A percentile compares a stretch with the other conserved stretches of the same genome.
phyloP scores from a whole-genome alignment of 495 filamentous ascomycete species.

The Amniculicola lignicola region DNA sequence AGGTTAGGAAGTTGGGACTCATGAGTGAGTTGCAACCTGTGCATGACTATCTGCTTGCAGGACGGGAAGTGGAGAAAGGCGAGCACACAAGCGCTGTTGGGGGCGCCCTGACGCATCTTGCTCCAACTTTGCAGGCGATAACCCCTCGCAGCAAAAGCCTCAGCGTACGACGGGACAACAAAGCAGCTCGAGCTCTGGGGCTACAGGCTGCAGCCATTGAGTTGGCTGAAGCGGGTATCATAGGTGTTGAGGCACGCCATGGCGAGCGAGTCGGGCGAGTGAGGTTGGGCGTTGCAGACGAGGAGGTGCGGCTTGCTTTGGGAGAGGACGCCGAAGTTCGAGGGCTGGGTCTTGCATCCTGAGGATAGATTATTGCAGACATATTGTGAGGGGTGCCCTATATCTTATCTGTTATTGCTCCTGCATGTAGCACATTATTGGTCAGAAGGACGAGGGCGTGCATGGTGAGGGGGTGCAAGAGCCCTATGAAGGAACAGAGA shows the following conservation, averaged over 20 bases:
- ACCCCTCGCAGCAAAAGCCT: background rate
- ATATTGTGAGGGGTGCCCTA: too few relatives aligned
- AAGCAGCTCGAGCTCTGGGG: conserved; percentile 57
- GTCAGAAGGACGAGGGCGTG: too few relatives aligned
- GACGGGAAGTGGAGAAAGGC: background rate
- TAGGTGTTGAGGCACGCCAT: conserved; percentile 72
- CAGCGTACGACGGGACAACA: conserved; percentile 29
- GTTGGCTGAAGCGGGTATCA: conserved; percentile 79
- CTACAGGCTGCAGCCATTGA: conserved; percentile 72
- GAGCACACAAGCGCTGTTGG: background rate
- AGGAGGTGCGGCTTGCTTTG: conserved; percentile 84
- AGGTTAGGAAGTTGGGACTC: conserved; percentile 69
- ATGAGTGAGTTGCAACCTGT: conserved; percentile 53
- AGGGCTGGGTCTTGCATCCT: conserved; percentile 54
- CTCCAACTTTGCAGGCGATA: background rate
- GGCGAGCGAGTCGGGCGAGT: conserved; percentile 86
- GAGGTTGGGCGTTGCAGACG: conserved; percentile 77
- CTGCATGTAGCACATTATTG: too few relatives aligned
- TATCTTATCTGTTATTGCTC: too few relatives aligned
- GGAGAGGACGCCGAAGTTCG: conserved; percentile 84
- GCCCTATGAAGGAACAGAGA: too few relatives aligned
- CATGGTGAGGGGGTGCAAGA: too few relatives aligned
- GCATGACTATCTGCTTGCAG: conserved; percentile 37
- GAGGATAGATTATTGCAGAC: too few relatives aligned
- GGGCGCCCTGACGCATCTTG: background rate